Evolutionary conservation across 2,329 filamentous ascomycete species (phyloP).

Genomic region (Penicillium sumatraense): DNA sequence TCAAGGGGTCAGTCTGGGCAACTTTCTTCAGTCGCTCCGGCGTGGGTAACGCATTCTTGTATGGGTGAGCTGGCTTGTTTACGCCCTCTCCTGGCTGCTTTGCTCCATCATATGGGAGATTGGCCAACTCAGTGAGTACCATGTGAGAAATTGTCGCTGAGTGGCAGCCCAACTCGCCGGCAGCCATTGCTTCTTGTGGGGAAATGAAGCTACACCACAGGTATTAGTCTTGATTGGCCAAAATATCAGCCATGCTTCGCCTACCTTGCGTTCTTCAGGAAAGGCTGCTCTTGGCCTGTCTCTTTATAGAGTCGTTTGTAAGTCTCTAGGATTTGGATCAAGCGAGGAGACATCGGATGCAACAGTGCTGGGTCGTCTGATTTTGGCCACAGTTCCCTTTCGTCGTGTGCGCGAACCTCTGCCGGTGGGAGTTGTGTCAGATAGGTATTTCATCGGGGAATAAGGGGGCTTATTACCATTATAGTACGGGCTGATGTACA

Average conservation of each 20-base stretch:
- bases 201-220: constrained; percentile 15
- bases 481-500: constrained; percentile 57
- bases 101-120: constrained; percentile 15
- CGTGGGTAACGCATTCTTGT: constrained; percentile 37
- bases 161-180: constrained; percentile 19
- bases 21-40: constrained; percentile 37
- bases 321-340: constrained; percentile 55
- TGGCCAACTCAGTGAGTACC: constrained; percentile 17
- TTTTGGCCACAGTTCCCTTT: constrained; percentile 52
- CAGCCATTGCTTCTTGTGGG: constrained; percentile 19
- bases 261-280: constrained; percentile 54
- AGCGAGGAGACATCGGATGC: constrained; percentile 54
- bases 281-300: constrained; percentile 55
- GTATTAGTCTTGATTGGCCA: neutral
- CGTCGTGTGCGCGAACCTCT: constrained; percentile 52
- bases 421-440: neutral
- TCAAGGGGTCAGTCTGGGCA: constrained; percentile 46
- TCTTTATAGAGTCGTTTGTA: constrained; percentile 53
- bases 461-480: constrained; percentile 43
- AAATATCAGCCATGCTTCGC: neutral
- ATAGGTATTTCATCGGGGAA: neutral
- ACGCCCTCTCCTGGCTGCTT: constrained; percentile 31
- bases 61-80: constrained; percentile 47
- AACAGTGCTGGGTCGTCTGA: constrained; percentile 52
- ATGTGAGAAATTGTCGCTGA: constrained; percentile 19